phyloP scores from a whole-genome alignment of 768 basidiomycete species.

The Hydnum rufescens region DNA sequence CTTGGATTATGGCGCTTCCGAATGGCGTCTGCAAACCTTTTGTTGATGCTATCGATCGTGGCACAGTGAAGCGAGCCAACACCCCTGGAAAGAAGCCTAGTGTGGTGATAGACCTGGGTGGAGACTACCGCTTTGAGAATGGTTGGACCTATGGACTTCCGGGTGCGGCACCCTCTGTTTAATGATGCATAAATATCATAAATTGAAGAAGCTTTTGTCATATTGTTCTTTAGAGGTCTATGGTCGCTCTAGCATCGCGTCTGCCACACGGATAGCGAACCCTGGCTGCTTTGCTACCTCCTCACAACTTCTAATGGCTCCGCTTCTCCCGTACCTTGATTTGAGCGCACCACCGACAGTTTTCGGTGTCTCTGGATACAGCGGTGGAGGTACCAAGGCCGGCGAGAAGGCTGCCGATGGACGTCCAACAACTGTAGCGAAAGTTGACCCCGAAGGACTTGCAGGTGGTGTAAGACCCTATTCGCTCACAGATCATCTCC shows the following conservation, averaged over 20 bases:
- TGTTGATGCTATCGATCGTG: constrained; percentile 81
- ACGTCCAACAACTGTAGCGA: constrained; percentile 54
- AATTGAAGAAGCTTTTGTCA: constrained; percentile 16
- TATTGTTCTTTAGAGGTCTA: constrained; percentile 55
- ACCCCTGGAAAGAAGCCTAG: constrained; percentile 29
- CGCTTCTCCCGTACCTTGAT: constrained; percentile 55
- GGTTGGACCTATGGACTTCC: constrained; percentile 97
- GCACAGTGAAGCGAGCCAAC: constrained; percentile 32
- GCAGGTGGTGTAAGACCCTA: constrained; percentile 66
- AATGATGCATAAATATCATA: constrained; percentile 14
- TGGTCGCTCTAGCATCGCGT: constrained; percentile 42
- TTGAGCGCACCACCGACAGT: constrained; percentile 49
- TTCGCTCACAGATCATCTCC: constrained; percentile 89
- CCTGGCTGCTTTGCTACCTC: constrained; percentile 97
- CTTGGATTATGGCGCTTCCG: constrained; percentile 98
- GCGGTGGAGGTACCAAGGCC: constrained; percentile 78
- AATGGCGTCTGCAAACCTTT: constrained; percentile 94
- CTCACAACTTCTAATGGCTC: constrained; percentile 78
- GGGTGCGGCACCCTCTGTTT: constrained; percentile 40
- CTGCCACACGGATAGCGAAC: constrained; percentile 78
- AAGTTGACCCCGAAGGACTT: constrained; percentile 60
- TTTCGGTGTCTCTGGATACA: constrained; percentile 87
- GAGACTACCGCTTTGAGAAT: constrained; percentile 87
- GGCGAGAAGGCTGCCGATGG: constrained; percentile 44
- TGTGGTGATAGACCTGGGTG: constrained; percentile 80